Evolutionary conservation across 1,139 yeast genomes (phyloP).

Genomic region (Hyphopichia fennica): DNA sequence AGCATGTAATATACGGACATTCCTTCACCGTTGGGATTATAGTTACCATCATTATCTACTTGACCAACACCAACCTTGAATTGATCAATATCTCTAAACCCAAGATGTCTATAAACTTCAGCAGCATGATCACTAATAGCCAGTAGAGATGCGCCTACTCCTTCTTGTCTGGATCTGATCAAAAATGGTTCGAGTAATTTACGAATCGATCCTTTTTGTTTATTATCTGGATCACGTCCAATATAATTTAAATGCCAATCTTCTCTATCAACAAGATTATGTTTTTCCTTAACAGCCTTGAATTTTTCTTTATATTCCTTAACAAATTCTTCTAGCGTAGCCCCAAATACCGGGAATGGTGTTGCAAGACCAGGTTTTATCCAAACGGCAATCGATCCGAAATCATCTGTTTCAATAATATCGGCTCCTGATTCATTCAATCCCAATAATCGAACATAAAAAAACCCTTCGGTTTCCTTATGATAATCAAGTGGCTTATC

Average conservation of each 20-base stretch:
- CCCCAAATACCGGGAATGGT: neutral
- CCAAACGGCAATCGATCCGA: constrained; percentile 11
- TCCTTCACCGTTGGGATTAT: constrained; percentile 5
- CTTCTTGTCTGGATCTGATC: constrained; percentile 4
- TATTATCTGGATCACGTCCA: constrained; percentile 7
- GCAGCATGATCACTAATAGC: constrained; percentile 10
- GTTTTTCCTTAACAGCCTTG: constrained; percentile 3
- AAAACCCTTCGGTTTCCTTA: neutral
- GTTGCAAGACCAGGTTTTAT: constrained; percentile 7
- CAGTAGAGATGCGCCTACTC: constrained; percentile 7
- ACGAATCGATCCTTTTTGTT: constrained; percentile 7
- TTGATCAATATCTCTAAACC: constrained; percentile 7
- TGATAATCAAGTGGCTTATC: neutral
- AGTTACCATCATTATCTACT: neutral
- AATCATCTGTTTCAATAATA: constrained; percentile 7
- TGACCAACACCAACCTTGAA: constrained; percentile 4
- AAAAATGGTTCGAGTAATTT: constrained; percentile 7
- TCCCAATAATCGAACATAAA: constrained; percentile 3
- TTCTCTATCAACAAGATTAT: constrained; percentile 2
- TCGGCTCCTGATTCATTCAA: constrained; percentile 6
- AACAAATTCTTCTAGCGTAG: neutral
- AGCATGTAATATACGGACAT: constrained; percentile 5
- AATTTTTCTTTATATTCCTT: constrained; percentile 3
- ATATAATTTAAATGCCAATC: constrained; percentile 10
- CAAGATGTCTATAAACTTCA: constrained; percentile 8